Percentiles rank a stretch among this genome's conserved stretches.
Conservation (phyloP, 441 rosid genomes). For the Kokia cookei region DNA sequence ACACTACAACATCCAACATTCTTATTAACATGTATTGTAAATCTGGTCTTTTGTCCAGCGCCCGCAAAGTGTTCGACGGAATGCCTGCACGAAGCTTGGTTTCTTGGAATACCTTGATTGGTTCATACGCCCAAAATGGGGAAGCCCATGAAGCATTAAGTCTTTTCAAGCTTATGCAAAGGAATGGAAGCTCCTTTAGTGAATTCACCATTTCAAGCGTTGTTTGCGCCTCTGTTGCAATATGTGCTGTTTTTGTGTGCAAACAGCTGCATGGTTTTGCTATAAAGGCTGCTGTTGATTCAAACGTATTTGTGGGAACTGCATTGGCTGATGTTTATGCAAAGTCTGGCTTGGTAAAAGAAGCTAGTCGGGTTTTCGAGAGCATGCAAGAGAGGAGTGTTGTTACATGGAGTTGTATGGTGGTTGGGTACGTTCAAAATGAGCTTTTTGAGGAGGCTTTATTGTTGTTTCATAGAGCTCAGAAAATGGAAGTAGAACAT, state of each 20-base stretch:
- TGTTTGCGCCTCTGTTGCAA: slow-evolving; percentile 55
- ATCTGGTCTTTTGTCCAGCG: slow-evolving; percentile 32
- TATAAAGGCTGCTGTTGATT: slow-evolving; percentile 42
- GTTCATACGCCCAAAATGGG: slow-evolving; percentile 36
- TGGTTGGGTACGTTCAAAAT: slow-evolving; percentile 65
- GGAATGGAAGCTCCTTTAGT: slow-evolving; percentile 31
- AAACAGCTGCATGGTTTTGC: slow-evolving; percentile 62
- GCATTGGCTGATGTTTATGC: slow-evolving; percentile 80
- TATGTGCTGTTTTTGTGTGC: slow-evolving; percentile 34
- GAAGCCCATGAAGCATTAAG: slow-evolving; percentile 35
- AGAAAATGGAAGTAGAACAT: slow-evolving; percentile 31
- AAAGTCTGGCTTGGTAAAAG: slow-evolving; percentile 49
- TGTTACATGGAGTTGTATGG: slow-evolving; percentile 87
- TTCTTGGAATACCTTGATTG: slow-evolving; percentile 75
- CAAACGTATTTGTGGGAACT: slow-evolving; percentile 56
- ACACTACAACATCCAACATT: slow-evolving; percentile 48
- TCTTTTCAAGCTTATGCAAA: slow-evolving; percentile 46
- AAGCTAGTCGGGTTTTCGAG: slow-evolving; percentile 53
- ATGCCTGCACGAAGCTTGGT: slow-evolving; percentile 60
- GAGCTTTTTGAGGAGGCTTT: slow-evolving; percentile 68
- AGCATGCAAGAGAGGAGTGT: slow-evolving; percentile 53
- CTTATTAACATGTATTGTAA: slow-evolving; percentile 46
- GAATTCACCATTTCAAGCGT: slow-evolving; percentile 71
- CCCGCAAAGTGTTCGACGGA: slow-evolving; percentile 68
- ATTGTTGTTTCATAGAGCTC: slow-evolving; percentile 34